These are phyloP conservation scores for Trichosporon sp. DNA, from an alignment of 1,284 basidiomycete genomes.

Conservation along the genomic window DNA sequence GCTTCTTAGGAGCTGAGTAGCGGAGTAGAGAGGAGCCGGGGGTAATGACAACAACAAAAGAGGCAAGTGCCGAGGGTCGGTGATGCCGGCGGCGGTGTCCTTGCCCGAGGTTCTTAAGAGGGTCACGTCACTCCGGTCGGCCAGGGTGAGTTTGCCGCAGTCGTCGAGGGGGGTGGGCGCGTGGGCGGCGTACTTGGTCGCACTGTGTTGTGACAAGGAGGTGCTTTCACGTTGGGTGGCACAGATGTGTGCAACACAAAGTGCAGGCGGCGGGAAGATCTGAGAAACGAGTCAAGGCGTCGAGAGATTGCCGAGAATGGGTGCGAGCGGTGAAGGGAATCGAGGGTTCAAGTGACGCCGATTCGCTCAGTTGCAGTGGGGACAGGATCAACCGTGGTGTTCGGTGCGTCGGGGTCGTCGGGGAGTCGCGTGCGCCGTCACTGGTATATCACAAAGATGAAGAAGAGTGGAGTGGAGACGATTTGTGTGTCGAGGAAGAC, in stretches of 20 bases:
- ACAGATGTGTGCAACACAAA: neutral
- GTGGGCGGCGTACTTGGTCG: neutral
- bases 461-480: neutral
- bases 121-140: neutral
- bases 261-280: neutral
- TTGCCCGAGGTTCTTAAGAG: neutral
- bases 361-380: neutral
- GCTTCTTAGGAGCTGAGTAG: slow-evolving; percentile 2
- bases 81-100: neutral
- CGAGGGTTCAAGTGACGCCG: slow-evolving; percentile 9
- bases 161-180: neutral
- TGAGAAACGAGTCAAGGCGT: neutral
- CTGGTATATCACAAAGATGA: neutral
- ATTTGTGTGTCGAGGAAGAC: neutral
- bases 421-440: neutral
- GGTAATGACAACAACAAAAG: slow-evolving; percentile 7
- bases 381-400: neutral
- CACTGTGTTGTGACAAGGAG: neutral
- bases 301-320: neutral
- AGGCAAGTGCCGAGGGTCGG: neutral
- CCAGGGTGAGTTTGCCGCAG: neutral
- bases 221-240: slow-evolving; percentile 3
- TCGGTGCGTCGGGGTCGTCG: neutral
- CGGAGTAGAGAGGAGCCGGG: slow-evolving; percentile 1
- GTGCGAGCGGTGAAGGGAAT: slow-evolving; percentile 1